Evolutionary conservation across 2,329 filamentous ascomycete species (phyloP).

Genomic region (Monosporascus sp.): DNA sequence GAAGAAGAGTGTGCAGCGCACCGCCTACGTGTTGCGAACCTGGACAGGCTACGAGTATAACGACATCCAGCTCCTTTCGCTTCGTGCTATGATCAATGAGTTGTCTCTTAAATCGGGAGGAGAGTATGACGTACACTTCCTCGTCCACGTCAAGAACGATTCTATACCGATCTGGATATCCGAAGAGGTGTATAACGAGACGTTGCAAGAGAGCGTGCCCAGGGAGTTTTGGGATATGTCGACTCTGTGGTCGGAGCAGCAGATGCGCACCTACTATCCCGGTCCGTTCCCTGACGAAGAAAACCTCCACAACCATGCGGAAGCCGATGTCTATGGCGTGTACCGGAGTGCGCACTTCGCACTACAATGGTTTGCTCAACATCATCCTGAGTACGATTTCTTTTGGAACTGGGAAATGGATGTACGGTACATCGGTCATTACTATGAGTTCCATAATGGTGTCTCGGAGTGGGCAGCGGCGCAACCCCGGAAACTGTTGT

Average conservation of each 20-base stretch:
- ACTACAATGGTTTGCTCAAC: conserved; percentile 40
- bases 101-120: conserved; percentile 59
- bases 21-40: conserved; percentile 60
- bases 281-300: conserved; percentile 54
- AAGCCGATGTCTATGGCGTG: conserved; percentile 48
- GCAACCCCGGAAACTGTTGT: conserved; percentile 56
- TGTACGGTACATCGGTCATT: conserved; percentile 38
- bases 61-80: conserved; percentile 58
- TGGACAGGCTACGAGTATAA: conserved; percentile 63
- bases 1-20: conserved; percentile 34
- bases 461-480: conserved; percentile 49
- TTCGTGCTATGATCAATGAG: conserved; percentile 62
- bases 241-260: conserved; percentile 63
- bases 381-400: conserved; percentile 42
- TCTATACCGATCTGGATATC: conserved; percentile 31
- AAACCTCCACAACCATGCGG: conserved; percentile 31
- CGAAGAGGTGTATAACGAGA: conserved; percentile 37
- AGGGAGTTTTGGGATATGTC: conserved; percentile 64
- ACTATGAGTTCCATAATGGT: conserved; percentile 52
- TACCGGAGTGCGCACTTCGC: conserved; percentile 43
- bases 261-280: conserved; percentile 61
- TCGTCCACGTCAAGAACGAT: conserved; percentile 42
- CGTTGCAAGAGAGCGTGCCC: conserved; percentile 52
- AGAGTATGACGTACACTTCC: conserved; percentile 56
- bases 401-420: conserved; percentile 48